A percentile compares a stretch with the other conserved stretches of the same genome.
phyloP scores from a whole-genome alignment of 1,139 yeast species.

The Pichia cactophila region DNA sequence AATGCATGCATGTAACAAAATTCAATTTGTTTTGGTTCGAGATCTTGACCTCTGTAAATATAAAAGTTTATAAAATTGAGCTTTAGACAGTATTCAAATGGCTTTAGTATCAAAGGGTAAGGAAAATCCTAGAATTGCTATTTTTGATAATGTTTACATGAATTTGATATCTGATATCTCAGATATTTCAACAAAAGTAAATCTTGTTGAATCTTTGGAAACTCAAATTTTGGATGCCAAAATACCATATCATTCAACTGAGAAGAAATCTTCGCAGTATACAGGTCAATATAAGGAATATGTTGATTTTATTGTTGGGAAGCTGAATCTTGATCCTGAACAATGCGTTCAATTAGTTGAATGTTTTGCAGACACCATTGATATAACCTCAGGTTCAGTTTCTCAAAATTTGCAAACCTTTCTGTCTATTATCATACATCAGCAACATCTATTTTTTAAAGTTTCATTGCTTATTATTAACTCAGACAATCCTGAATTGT shows the following conservation, averaged over 20 bases:
- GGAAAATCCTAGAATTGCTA: background rate
- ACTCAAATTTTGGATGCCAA: background rate
- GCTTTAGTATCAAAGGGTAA: background rate
- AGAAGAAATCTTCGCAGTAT: background rate
- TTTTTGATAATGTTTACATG: background rate
- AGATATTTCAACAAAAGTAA: background rate
- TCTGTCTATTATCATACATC: conserved; percentile 4
- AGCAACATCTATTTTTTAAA: conserved; percentile 5
- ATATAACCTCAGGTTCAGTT: background rate
- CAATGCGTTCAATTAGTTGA: conserved; percentile 1
- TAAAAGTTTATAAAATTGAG: too few relatives aligned
- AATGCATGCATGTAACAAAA: background rate
- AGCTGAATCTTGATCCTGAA: conserved; percentile 1
- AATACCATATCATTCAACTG: conserved; percentile 1
- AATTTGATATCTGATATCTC: background rate
- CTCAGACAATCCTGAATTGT: background rate
- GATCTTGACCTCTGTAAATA: background rate
- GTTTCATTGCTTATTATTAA: conserved; percentile 1
- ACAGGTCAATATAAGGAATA: conserved; percentile 1
- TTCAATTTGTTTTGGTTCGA: background rate
- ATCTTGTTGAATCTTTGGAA: background rate
- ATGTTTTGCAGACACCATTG: conserved; percentile 1
- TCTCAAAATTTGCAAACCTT: conserved; percentile 1
- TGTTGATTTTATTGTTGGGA: conserved; percentile 3
- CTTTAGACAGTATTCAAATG: background rate